phyloP scores from a whole-genome alignment of 805 yeast genomes.

The Saturnispora serradocipensis region DNA sequence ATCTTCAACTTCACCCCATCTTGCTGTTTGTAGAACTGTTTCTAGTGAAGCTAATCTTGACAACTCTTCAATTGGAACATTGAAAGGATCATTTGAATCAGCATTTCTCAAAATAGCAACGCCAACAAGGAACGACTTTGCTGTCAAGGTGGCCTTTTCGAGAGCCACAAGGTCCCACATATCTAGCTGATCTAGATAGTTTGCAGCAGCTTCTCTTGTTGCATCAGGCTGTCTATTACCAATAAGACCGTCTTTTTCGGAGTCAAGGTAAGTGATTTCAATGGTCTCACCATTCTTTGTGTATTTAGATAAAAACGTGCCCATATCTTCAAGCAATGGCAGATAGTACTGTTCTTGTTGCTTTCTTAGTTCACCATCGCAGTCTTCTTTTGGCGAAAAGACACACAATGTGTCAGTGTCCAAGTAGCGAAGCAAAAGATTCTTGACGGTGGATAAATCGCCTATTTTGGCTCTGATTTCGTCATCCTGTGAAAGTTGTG shows the following conservation, averaged over 20 bases:
- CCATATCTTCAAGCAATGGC: constrained; percentile 65
- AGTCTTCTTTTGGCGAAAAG: constrained; percentile 71
- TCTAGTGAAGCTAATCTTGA: constrained; percentile 76
- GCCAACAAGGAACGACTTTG: constrained; percentile 83
- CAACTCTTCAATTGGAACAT: constrained; percentile 53
- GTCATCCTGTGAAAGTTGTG: constrained; percentile 31
- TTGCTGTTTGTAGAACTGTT: constrained; percentile 69
- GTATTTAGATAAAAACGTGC: constrained; percentile 42
- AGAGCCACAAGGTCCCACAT: constrained; percentile 78
- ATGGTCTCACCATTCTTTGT: constrained; percentile 26
- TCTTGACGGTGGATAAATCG: constrained; percentile 44
- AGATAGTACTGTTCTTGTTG: constrained; percentile 73
- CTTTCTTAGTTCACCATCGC: constrained; percentile 69
- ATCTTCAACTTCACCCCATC: constrained; percentile 99
- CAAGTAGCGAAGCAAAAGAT: constrained; percentile 64
- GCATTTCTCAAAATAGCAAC: constrained; percentile 49
- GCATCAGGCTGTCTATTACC: constrained; percentile 66
- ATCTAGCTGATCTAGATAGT: constrained; percentile 56
- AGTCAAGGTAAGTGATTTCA: constrained; percentile 55
- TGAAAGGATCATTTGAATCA: constrained; percentile 20
- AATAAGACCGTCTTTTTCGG: constrained; percentile 70
- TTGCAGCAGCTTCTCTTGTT: constrained; percentile 50
- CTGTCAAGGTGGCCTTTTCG: constrained; percentile 79
- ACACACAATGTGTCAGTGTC: constrained; percentile 93
- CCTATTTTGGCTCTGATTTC: constrained; percentile 56